phyloP scores from a whole-genome alignment of 164 flowering plant genomes.

The Vitis labrusca region DNA sequence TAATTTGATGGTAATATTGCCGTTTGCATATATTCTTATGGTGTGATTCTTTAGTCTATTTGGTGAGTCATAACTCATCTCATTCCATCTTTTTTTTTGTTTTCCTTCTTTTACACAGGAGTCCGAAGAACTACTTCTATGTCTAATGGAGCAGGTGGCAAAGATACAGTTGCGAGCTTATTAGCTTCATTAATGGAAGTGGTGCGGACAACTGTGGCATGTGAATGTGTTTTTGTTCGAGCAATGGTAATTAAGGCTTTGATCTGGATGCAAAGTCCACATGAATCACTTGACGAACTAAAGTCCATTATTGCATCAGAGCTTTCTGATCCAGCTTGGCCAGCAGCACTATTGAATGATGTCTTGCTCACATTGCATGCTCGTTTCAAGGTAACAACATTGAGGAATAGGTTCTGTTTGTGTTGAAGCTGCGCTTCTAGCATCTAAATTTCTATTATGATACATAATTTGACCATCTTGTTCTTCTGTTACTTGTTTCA shows the following conservation, averaged over 20 bases:
- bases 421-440: background rate
- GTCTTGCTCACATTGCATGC: slow-evolving; percentile 95
- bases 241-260: slow-evolving; percentile 98
- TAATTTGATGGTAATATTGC: no score
- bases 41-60: background rate
- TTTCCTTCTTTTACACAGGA: slow-evolving; percentile 32
- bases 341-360: slow-evolving; percentile 89
- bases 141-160: slow-evolving; percentile 58
- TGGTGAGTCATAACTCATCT: slow-evolving; percentile 1
- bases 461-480: background rate
- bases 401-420: background rate
- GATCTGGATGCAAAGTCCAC: slow-evolving; percentile 99
- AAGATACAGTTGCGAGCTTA: slow-evolving; percentile 88
- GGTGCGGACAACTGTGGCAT: slow-evolving; percentile 96
- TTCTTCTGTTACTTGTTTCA: background rate
- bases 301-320: slow-evolving; percentile 96
- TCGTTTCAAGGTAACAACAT: slow-evolving; percentile 80
- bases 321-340: slow-evolving; percentile 99
- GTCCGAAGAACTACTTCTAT: slow-evolving; percentile 54
- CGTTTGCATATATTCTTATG: background rate
- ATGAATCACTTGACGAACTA: slow-evolving; percentile 90
- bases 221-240: slow-evolving; percentile 98
- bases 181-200: slow-evolving; percentile 99
- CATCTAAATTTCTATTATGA: background rate
- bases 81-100: slow-evolving; percentile 2